Evolutionary conservation across 257 asterid genomes (phyloP), one percentile per base, ranked within the genome.

Genomic region (Scutellaria minor): DNA sequence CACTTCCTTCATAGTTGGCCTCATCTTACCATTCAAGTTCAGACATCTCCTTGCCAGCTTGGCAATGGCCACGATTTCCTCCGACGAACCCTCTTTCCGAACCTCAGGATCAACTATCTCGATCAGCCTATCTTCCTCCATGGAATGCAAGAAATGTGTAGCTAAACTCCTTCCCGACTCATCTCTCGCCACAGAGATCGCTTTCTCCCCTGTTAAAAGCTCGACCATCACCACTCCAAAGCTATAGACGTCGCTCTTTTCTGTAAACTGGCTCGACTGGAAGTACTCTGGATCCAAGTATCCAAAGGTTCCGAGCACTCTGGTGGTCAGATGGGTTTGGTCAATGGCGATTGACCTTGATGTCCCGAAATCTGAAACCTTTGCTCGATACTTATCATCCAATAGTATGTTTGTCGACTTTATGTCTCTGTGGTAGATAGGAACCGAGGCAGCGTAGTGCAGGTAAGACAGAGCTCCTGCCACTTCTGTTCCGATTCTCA

Each of bases 231-330:
- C 81, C 0, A 75, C 81, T 2, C 81, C 81, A 9, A 81, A 81
- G 11, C 81, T 78, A 15, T 78, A 81, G 0, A 74, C 83, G 10
- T 81, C 78, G 14, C 85, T 81, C 73, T 77, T 81, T 2, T 80
- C 85, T 0, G 81, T 80, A 35, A 71, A 75, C 42, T 71, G 76
- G 27, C 71, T 71, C 7, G 84, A 59, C 20, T 73, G 79, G 58
- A 80, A 80, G 66, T 81, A 81, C 73, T 81, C 85, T 0, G 85
- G 82, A 58, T 81, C 85, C 51, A 81, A 63, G 67, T 81, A 81
- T 5, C 82, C 85, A 2, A 77, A 73, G 6, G 82, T 81, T 12
- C 85, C 85, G 24, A 64, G 11, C 12, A 73, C 72, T 41, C 66
- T 24, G 3, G 77, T 73, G 3, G 77, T 73, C 66, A 53, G 20